Percentiles rank a stretch among this genome's conserved stretches.
Evolutionary conservation across 352 stramenopile species (phyloP).

Genomic region (Phytophthora kernoviae): DNA sequence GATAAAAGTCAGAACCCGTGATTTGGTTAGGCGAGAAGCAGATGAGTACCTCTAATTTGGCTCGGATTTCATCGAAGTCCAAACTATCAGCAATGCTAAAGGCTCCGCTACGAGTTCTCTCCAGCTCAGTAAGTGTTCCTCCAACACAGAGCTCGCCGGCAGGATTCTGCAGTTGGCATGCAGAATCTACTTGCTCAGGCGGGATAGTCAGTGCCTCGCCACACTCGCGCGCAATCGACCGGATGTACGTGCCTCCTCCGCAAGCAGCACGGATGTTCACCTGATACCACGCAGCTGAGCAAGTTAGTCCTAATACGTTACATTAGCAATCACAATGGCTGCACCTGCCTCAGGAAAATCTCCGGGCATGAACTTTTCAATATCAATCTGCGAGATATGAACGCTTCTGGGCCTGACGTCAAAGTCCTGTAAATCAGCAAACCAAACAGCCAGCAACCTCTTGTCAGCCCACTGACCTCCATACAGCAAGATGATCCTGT

Average conservation of each 20-base stretch:
- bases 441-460: constrained; percentile 8
- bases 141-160: constrained; percentile 51
- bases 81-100: constrained; percentile 62
- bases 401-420: constrained; percentile 65
- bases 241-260: constrained; percentile 84
- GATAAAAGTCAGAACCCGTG: constrained; percentile 4
- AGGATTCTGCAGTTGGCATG: constrained; percentile 34
- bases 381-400: constrained; percentile 62
- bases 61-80: constrained; percentile 60
- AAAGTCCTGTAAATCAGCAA: constrained; percentile 40
- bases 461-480: neutral
- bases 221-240: constrained; percentile 86
- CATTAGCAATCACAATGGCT: neutral
- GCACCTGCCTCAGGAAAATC: constrained; percentile 64
- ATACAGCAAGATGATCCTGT: neutral
- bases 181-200: constrained; percentile 16
- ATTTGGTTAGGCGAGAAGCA: neutral
- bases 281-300: constrained; percentile 17
- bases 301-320: constrained; percentile 6
- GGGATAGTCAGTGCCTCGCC: constrained; percentile 67
- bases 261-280: constrained; percentile 63
- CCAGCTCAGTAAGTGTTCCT: constrained; percentile 66
- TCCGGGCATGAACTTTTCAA: constrained; percentile 54
- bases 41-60: constrained; percentile 38
- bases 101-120: constrained; percentile 65